Conservation (phyloP, 1,284 basidiomycete species). For the Wallemia mellicola region DNA sequence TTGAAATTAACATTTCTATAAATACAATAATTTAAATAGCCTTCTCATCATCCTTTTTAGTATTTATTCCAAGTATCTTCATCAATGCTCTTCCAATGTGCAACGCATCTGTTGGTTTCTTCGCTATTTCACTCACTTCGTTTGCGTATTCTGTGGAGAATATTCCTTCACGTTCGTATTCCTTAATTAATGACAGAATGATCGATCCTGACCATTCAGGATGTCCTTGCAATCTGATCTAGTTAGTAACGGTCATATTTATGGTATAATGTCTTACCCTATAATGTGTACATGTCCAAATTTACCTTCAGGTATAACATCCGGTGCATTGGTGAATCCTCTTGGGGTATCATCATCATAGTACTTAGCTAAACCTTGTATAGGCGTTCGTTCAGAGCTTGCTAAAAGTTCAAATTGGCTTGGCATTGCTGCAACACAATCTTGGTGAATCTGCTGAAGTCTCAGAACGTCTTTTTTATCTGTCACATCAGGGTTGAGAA, state of each 20-base stretch:
- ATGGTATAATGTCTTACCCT: too few relatives aligned
- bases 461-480: constrained; percentile 4
- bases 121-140: not conserved
- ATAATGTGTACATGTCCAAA: not conserved
- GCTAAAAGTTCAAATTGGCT: constrained; percentile 8
- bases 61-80: not conserved
- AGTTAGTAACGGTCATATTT: too few relatives aligned
- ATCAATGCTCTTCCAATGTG: not conserved
- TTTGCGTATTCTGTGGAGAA: not conserved
- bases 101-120: not conserved
- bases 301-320: not conserved
- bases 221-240: not conserved
- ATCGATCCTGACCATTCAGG: not conserved
- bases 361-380: constrained; percentile 9
- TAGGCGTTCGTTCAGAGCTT: constrained; percentile 6
- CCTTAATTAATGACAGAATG: not conserved
- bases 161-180: not conserved
- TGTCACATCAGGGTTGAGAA: constrained; percentile 2
- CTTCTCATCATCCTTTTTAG: not conserved
- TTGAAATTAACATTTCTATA: not conserved
- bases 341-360: constrained; percentile 5
- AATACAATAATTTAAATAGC: not conserved
- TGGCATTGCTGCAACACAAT: constrained; percentile 8
- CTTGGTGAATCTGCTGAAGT: constrained; percentile 11
- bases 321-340: constrained; percentile 1